Evolutionary conservation across 306 rosid genomes (phyloP).

Genomic region (Vachellia collinsii): DNA sequence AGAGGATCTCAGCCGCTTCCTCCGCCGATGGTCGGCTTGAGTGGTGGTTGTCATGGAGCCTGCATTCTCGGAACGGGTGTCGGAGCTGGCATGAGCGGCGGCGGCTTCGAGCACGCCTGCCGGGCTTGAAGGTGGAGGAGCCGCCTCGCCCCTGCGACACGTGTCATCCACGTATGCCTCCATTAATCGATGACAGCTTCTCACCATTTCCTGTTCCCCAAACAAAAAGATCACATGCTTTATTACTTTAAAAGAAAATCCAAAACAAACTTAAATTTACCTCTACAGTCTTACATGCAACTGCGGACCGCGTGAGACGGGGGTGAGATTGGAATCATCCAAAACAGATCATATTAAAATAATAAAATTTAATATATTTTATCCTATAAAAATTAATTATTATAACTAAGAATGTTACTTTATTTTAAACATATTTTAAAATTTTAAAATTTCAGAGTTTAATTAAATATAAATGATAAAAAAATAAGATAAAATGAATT

Average conservation of each 20-base stretch:
- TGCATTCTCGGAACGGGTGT: neutral
- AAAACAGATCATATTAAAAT: too few species aligned
- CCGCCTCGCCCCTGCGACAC: neutral
- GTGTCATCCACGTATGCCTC: slow-evolving; percentile 59
- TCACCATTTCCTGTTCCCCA: slow-evolving; percentile 69
- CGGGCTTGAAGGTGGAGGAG: neutral
- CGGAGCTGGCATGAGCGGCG: neutral
- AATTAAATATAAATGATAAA: too few species aligned
- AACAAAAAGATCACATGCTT: slow-evolving; percentile 25
- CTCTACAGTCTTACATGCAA: too few species aligned
- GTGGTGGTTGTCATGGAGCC: neutral
- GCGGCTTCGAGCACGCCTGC: slow-evolving; percentile 13
- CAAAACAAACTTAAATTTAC: neutral
- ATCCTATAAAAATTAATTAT: too few species aligned
- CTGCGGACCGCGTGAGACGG: too few species aligned
- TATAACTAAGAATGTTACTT: too few species aligned
- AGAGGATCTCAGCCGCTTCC: slow-evolving; percentile 15
- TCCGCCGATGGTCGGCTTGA: neutral
- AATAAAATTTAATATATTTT: too few species aligned
- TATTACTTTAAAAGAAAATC: neutral
- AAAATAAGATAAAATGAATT: too few species aligned
- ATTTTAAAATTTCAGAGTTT: too few species aligned
- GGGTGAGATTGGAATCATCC: too few species aligned
- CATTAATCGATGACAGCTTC: slow-evolving; percentile 90
- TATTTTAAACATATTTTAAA: too few species aligned